Percentiles rank a stretch among this genome's conserved stretches.
Evolutionary conservation across 768 basidiomycete genomes (phyloP).

Genomic region (Tephrocybe sp.): DNA sequence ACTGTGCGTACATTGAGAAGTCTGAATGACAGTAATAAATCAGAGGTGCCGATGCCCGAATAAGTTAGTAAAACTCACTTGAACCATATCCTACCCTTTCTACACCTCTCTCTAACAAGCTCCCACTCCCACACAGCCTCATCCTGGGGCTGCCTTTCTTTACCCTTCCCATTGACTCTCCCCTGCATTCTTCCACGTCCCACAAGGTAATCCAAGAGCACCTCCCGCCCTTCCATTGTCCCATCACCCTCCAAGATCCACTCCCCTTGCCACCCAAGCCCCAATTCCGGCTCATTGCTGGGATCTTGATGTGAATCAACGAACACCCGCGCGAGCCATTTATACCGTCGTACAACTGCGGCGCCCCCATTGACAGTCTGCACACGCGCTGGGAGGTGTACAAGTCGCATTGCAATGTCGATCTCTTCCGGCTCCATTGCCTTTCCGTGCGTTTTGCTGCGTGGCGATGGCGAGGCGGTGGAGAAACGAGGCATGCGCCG

Average conservation of each 20-base stretch:
- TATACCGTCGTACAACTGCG: slow-evolving; percentile 58
- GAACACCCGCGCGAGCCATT: slow-evolving; percentile 58
- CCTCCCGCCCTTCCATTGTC: slow-evolving; percentile 69
- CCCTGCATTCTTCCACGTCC: slow-evolving; percentile 54
- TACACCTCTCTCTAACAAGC: slow-evolving; percentile 14
- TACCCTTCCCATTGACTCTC: slow-evolving; percentile 53
- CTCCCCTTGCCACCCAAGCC: slow-evolving; percentile 43
- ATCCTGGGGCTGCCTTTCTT: slow-evolving; percentile 38
- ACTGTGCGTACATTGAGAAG: too few species aligned
- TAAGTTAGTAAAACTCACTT: too few species aligned
- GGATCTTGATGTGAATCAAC: slow-evolving; percentile 51
- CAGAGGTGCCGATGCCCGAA: too few species aligned
- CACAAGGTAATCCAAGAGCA: slow-evolving; percentile 44
- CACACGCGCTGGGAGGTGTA: slow-evolving; percentile 45
- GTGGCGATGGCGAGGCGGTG: slow-evolving; percentile 10
- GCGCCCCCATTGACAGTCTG: slow-evolving; percentile 62
- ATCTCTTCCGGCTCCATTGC: slow-evolving; percentile 1
- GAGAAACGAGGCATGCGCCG: slow-evolving; percentile 32
- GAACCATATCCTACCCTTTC: slow-evolving; percentile 13
- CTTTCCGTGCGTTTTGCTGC: neutral
- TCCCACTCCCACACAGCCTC: slow-evolving; percentile 16
- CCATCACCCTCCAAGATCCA: slow-evolving; percentile 23
- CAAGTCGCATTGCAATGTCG: slow-evolving; percentile 41
- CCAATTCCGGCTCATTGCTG: slow-evolving; percentile 67
- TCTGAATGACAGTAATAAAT: too few species aligned